phyloP scores from a whole-genome alignment of 768 basidiomycete genomes.

The Leccinum imitatum region DNA sequence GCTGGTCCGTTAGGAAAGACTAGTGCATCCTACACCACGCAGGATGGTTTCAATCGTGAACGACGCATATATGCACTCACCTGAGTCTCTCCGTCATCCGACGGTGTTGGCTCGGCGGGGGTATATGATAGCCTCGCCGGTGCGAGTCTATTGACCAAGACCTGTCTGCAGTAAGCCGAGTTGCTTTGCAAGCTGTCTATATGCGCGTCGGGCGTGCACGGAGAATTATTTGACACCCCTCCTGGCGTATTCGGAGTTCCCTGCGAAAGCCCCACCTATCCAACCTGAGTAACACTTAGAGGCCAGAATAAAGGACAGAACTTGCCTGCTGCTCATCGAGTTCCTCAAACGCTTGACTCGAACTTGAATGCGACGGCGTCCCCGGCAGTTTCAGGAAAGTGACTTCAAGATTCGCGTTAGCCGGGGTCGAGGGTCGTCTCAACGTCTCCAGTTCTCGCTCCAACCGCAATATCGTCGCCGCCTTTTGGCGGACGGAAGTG shows the following conservation, averaged over 20 bases:
- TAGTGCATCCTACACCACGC: conserved; percentile 3
- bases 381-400: not conserved
- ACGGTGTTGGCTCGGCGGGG: not conserved
- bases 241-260: not conserved
- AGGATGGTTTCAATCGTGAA: not conserved
- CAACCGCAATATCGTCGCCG: conserved; percentile 47
- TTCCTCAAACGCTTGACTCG: not conserved
- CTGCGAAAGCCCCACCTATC: not conserved
- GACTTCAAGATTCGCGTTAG: conserved; percentile 8
- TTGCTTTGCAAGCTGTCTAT: conserved; percentile 27
- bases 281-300: not conserved
- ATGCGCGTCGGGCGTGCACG: conserved; percentile 23
- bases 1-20: conserved; percentile 12
- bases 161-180: conserved; percentile 25
- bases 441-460: conserved; percentile 40
- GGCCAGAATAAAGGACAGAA: not conserved
- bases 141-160: conserved; percentile 10
- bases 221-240: conserved; percentile 1
- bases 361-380: conserved; percentile 3
- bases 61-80: conserved; percentile 24
- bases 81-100: conserved; percentile 7
- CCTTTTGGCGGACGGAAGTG: conserved; percentile 59
- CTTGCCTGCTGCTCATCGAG: conserved; percentile 6
- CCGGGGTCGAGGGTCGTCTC: conserved; percentile 23
- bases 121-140: conserved; percentile 2